Evolutionary conservation across 306 rosid genomes (phyloP).

Genomic region (Cicer arietinum): DNA sequence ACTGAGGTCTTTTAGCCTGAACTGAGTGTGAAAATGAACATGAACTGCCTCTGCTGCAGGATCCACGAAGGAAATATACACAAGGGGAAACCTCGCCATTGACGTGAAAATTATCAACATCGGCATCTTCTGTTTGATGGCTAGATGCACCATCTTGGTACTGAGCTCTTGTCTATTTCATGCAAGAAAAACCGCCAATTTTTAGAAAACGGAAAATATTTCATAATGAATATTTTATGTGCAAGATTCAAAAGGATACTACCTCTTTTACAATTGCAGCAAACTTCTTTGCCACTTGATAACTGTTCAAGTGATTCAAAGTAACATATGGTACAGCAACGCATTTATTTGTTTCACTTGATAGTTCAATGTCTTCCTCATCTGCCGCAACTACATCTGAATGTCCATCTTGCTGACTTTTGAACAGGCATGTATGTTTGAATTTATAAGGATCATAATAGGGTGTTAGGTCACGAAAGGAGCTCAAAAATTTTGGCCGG

Average conservation of each 20-base stretch:
- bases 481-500: slow-evolving; percentile 73
- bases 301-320: slow-evolving; percentile 50
- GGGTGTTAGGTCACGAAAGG: slow-evolving; percentile 57
- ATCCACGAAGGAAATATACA: slow-evolving; percentile 58
- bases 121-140: slow-evolving; percentile 46
- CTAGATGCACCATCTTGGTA: slow-evolving; percentile 51
- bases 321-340: slow-evolving; percentile 66
- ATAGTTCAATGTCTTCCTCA: slow-evolving; percentile 53
- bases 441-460: slow-evolving; percentile 61
- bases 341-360: slow-evolving; percentile 62
- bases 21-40: slow-evolving; percentile 79
- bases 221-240: slow-evolving; percentile 10
- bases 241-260: slow-evolving; percentile 42
- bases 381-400: slow-evolving; percentile 46
- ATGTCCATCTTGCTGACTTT: slow-evolving; percentile 52
- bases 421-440: slow-evolving; percentile 62
- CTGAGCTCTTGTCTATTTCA: slow-evolving; percentile 63
- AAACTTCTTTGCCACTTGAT: slow-evolving; percentile 62
- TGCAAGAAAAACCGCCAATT: slow-evolving; percentile 27
- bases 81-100: slow-evolving; percentile 60
- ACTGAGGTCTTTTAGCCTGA: slow-evolving; percentile 62
- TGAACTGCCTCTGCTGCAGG: slow-evolving; percentile 63
- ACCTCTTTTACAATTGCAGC: slow-evolving; percentile 74
- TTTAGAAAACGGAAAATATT: slow-evolving; percentile 16
- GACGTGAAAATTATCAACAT: slow-evolving; percentile 37